These are phyloP conservation scores for Grosmannia penicillata DNA, from an alignment of 2,329 filamentous ascomycete species.

Conservation along the genomic window DNA sequence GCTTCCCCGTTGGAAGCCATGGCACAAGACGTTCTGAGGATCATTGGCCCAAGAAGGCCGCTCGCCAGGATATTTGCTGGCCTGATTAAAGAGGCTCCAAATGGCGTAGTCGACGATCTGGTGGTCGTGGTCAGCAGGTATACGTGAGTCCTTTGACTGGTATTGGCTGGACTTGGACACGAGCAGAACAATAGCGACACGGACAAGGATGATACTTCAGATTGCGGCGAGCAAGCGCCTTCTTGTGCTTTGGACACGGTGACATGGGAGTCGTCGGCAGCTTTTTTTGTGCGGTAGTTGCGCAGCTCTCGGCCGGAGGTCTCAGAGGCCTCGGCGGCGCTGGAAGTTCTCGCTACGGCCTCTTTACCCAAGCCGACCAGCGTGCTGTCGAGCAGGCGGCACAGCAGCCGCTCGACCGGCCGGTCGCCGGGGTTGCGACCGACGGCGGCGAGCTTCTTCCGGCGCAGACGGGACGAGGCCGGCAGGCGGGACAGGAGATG, in stretches of 20 bases:
- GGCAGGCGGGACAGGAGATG: constrained; percentile 56
- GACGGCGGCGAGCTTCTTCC: constrained; percentile 34
- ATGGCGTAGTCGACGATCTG: constrained; percentile 67
- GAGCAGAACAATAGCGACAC: too few species aligned
- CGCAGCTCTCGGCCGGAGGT: constrained; percentile 30
- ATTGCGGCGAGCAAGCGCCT: constrained; percentile 38
- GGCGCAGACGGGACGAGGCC: constrained; percentile 45
- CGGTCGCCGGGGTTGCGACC: constrained; percentile 3
- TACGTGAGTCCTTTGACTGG: too few species aligned
- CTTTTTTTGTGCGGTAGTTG: too few species aligned
- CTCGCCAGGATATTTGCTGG: constrained; percentile 20
- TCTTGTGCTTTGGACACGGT: constrained; percentile 32
- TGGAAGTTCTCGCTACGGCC: constrained; percentile 23
- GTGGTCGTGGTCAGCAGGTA: not conserved
- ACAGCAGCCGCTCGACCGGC: constrained; percentile 27
- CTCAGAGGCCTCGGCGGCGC: constrained; percentile 40
- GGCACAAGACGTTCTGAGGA: constrained; percentile 45
- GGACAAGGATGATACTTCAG: too few species aligned
- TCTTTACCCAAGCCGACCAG: constrained; percentile 43
- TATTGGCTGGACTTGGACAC: constrained; percentile 12
- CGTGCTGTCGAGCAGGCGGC: constrained; percentile 50
- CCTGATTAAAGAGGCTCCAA: constrained; percentile 57
- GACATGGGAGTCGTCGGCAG: constrained; percentile 40
- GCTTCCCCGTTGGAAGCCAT: constrained; percentile 53
- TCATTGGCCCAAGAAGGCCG: not conserved